phyloP scores from a whole-genome alignment of 192 early-diverging fungal species.

The Coemansia sp. region DNA sequence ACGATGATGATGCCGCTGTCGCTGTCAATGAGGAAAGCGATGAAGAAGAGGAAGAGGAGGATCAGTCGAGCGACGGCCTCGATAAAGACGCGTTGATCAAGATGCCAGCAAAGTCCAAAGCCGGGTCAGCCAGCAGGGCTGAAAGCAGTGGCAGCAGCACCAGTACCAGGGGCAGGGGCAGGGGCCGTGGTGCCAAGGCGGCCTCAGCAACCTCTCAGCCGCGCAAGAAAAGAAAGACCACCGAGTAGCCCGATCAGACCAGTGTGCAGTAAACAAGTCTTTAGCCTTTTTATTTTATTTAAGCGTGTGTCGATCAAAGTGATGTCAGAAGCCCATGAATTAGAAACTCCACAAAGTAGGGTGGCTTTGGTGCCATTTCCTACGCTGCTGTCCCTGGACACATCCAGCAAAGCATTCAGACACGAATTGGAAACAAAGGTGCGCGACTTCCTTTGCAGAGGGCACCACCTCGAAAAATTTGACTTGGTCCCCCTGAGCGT shows the following conservation, averaged over 20 bases:
- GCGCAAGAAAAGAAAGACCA: slow-evolving; percentile 37
- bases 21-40: slow-evolving; percentile 5
- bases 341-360: no score
- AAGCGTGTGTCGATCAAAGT: background rate
- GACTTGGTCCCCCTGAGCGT: background rate
- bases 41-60: slow-evolving; percentile 7
- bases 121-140: background rate
- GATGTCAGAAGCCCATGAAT: background rate
- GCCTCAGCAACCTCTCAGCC: slow-evolving; percentile 13
- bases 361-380: no score
- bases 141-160: background rate
- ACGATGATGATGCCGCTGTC: slow-evolving; percentile 27
- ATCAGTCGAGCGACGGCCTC: slow-evolving; percentile 10
- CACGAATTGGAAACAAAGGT: background rate
- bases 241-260: slow-evolving; percentile 4
- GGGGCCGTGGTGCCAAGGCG: slow-evolving; percentile 8
- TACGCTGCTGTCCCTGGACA: background rate
- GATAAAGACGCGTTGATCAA: slow-evolving; percentile 27
- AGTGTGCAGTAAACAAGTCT: background rate
- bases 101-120: slow-evolving; percentile 7
- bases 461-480: background rate
- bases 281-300: background rate
- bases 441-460: background rate
- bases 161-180: slow-evolving; percentile 10
- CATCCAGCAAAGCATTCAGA: background rate